Base-by-base conservation (phyloP, 495 filamentous ascomycete genomes). In the Stereocaulon alpinum region DNA sequence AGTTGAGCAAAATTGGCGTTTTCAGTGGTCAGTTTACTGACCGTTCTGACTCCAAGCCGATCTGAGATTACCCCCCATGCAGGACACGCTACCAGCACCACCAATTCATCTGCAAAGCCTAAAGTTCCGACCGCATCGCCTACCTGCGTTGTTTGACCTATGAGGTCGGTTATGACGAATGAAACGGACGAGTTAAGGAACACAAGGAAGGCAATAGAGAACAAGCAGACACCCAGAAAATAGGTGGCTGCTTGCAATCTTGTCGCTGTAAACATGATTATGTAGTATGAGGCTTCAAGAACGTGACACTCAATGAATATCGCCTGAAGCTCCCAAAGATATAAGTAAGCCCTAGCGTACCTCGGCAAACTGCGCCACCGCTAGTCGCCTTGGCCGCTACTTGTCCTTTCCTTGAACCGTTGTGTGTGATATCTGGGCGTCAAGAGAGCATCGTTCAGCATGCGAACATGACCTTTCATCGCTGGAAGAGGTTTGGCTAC, bases 141-240 rank as follows among this genome's bases (percentile, higher is more conserved):
- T 30, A 96, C 88, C 53, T 82, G 80, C 49, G 83, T 70, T 65
- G 80, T 81, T 42, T 89, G 74, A 49, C 88, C 88, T 57, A 99
- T 83, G 41, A 95, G 76, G 70, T 95, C 87, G 9, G 91, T 95
- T 62, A 97, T 86, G 54, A 97, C 89, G 72, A 97, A 99, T 37
- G 89, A 92, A 58, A 97, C 76, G 65, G 86, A 86, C 64, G 86
- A 86, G 74, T 97, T 99, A 64, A 99, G 85, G 76, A 96, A 99
- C 51, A 99, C 93, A 56, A 99, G 82, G 75, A 97, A 95, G 40
- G 88, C 86, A 66, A 99, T 99, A 64, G 87, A 92, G 76, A 96
- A 96, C 27, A 96, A 85, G 52, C 89, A 90, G 63, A 97, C 88
- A 59, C 83, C 88, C 49, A 93, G 74, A 34, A 99, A 80, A 69